Evolutionary conservation across 129 eudicot species (phyloP).

Genomic region (Helianthus annuus): DNA sequence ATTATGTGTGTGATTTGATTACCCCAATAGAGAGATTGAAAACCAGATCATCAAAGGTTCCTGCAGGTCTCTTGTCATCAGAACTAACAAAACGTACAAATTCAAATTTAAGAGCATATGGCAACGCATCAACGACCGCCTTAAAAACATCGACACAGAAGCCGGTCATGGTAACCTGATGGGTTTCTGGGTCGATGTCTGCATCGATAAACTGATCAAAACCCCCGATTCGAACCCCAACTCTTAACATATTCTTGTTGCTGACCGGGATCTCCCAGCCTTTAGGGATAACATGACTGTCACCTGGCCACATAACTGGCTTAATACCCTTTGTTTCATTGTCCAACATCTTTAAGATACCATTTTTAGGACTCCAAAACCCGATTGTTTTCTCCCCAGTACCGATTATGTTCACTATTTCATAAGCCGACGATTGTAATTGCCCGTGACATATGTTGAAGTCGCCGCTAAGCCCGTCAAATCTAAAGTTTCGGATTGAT

Average conservation of each 20-base stretch:
- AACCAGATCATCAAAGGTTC: conserved; percentile 4
- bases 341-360: neutral
- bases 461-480: neutral
- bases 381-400: neutral
- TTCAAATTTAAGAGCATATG: conserved; percentile 1
- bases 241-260: neutral
- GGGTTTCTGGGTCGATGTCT: neutral
- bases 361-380: neutral
- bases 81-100: neutral
- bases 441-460: neutral
- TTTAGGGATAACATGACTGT: conserved; percentile 3
- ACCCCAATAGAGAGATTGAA: conserved; percentile 13
- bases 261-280: conserved; percentile 5
- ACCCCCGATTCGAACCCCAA: neutral
- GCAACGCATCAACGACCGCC: neutral
- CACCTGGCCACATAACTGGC: conserved; percentile 2
- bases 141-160: conserved; percentile 15
- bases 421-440: neutral
- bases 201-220: conserved; percentile 5
- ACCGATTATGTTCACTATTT: neutral
- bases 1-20: neutral
- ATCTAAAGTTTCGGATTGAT: conserved; percentile 1
- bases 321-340: neutral
- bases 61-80: conserved; percentile 10
- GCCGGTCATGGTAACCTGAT: neutral